Conservation (phyloP, 2,329 filamentous ascomycete species). For the Zasmidium angulare region DNA sequence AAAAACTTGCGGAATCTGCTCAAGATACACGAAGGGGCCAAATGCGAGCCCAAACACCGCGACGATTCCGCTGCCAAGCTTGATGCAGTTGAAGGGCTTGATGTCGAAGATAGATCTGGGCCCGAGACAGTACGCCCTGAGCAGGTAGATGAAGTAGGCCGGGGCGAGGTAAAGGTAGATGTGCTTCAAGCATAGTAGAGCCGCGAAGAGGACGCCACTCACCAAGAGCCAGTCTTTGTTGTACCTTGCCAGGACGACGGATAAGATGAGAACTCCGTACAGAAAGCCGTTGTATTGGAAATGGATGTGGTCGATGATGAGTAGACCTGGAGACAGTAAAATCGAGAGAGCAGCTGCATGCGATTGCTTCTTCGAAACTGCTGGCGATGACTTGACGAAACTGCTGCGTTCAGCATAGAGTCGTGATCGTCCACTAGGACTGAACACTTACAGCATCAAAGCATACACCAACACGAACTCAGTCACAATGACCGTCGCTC, state of each 20-base stretch:
- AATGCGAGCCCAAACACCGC: conserved; percentile 78
- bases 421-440: background rate
- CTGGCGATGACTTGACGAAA: conserved; percentile 71
- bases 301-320: conserved; percentile 98
- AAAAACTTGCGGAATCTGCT: conserved; percentile 80
- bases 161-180: conserved; percentile 96
- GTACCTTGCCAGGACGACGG: conserved; percentile 73
- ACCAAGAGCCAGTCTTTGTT: conserved; percentile 70
- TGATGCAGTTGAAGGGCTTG: conserved; percentile 74
- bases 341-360: conserved; percentile 88
- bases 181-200: conserved; percentile 90
- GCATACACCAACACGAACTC: conserved; percentile 84
- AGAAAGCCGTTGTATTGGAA: conserved; percentile 99
- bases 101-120: conserved; percentile 73
- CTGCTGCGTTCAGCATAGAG: conserved; percentile 42
- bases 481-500: conserved; percentile 79
- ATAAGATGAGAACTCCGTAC: conserved; percentile 86
- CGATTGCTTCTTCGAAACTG: conserved; percentile 67
- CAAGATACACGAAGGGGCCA: conserved; percentile 80
- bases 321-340: conserved; percentile 82
- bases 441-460: conserved; percentile 63
- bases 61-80: conserved; percentile 72
- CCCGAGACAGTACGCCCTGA: conserved; percentile 86
- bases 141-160: conserved; percentile 89
- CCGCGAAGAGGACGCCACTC: conserved; percentile 81